These are phyloP conservation scores for Adansonia grandidieri DNA, from an alignment of 441 rosid genomes.

Conservation along the genomic window DNA sequence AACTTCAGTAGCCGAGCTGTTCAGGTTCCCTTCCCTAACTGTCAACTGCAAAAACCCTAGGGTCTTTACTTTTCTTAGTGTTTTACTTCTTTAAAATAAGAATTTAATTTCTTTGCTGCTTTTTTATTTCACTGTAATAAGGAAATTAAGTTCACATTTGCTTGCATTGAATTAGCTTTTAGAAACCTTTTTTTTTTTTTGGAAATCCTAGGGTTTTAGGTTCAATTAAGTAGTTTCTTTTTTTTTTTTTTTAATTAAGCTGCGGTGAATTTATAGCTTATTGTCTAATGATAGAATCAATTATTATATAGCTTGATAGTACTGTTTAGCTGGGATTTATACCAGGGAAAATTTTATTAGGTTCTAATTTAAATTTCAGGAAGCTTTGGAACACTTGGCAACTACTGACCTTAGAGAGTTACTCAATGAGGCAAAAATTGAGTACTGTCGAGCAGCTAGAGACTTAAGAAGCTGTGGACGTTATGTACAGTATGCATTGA, in stretches of 20 bases:
- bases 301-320: not conserved
- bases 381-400: constrained; percentile 83
- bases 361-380: constrained; percentile 53
- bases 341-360: constrained; percentile 14
- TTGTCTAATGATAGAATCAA: not conserved
- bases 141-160: constrained; percentile 12
- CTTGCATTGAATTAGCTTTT: not conserved
- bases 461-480: constrained; percentile 87
- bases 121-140: not conserved
- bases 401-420: constrained; percentile 71
- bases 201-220: constrained; percentile 29
- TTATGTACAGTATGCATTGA: constrained; percentile 62
- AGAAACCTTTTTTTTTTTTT: not conserved
- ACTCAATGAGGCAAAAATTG: constrained; percentile 84
- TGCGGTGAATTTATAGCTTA: not conserved
- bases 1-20: constrained; percentile 53
- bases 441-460: constrained; percentile 86
- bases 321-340: constrained; percentile 6
- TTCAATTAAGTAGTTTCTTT: not conserved
- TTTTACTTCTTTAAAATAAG: not conserved
- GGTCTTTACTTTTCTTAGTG: not conserved
- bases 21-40: constrained; percentile 41
- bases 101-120: not conserved
- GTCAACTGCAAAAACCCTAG: constrained; percentile 18
- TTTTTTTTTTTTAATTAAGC: not conserved